Percentiles rank a stretch among this genome's conserved stretches.
These are phyloP conservation scores for Pseudodiploospora longispora DNA, from an alignment of 2,329 filamentous ascomycete species.

Conservation along the genomic window DNA sequence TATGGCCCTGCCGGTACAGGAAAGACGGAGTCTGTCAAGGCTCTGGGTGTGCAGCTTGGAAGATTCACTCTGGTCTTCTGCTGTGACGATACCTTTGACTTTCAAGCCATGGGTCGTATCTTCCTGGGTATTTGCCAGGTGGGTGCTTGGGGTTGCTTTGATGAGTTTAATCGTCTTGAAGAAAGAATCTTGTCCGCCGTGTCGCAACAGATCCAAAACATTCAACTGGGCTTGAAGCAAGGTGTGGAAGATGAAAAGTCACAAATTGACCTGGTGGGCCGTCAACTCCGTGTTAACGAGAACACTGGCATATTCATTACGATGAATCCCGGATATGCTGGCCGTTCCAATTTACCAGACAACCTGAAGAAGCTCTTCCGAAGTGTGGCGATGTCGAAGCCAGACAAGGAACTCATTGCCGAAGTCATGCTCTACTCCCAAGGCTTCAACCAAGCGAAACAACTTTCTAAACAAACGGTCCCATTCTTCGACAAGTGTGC, in stretches of 20 bases:
- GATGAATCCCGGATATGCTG: slow-evolving; percentile 99
- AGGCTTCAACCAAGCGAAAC: slow-evolving; percentile 94
- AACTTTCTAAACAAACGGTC: slow-evolving; percentile 88
- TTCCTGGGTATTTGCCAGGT: slow-evolving; percentile 99
- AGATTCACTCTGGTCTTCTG: slow-evolving; percentile 98
- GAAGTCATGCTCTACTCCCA: slow-evolving; percentile 99
- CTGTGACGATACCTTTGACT: slow-evolving; percentile 99
- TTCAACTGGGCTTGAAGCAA: slow-evolving; percentile 89
- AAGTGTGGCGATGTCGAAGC: slow-evolving; percentile 99
- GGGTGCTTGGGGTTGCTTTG: slow-evolving; percentile 98
- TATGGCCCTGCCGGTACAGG: slow-evolving; percentile 97
- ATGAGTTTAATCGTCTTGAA: slow-evolving; percentile 98
- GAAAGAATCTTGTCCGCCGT: slow-evolving; percentile 96
- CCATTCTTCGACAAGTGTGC: slow-evolving; percentile 96
- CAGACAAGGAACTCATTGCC: slow-evolving; percentile 97
- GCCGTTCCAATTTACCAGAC: slow-evolving; percentile 93
- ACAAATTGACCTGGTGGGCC: slow-evolving; percentile 89
- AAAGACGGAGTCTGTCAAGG: slow-evolving; percentile 99
- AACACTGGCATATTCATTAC: slow-evolving; percentile 99
- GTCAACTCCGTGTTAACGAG: slow-evolving; percentile 78
- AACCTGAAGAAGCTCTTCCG: slow-evolving; percentile 99
- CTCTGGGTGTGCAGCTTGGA: slow-evolving; percentile 89
- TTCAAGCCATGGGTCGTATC: slow-evolving; percentile 98
- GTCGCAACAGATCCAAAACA: slow-evolving; percentile 98
- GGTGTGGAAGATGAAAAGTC: slow-evolving; percentile 71